Evolutionary conservation across 495 filamentous ascomycete species (phyloP).

Genomic region (Xylaria scruposa): DNA sequence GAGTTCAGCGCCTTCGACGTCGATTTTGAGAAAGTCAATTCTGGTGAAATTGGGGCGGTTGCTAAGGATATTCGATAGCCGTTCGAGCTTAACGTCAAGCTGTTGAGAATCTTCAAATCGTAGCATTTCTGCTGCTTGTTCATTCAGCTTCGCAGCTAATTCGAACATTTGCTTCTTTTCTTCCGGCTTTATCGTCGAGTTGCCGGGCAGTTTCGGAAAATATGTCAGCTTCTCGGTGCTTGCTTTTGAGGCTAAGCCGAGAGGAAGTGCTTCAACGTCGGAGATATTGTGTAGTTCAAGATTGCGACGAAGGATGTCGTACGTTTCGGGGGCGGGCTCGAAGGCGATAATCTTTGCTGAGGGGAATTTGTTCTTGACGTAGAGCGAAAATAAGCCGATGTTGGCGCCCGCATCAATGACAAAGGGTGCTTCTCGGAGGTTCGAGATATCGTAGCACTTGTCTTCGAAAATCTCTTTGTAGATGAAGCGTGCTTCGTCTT

Average conservation of each 20-base stretch:
- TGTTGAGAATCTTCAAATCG: conserved; percentile 5
- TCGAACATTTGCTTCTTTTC: conserved; percentile 28
- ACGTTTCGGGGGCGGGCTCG: conserved; percentile 39
- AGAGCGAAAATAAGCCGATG: conserved; percentile 38
- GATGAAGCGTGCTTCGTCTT: conserved; percentile 30
- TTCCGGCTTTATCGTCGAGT: conserved; percentile 28
- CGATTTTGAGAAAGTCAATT: conserved; percentile 33
- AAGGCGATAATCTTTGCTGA: conserved; percentile 35
- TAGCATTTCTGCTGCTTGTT: background rate
- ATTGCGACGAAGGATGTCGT: conserved; percentile 33
- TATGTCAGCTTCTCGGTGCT: conserved; percentile 33
- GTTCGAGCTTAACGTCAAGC: background rate
- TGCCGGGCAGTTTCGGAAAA: conserved; percentile 31
- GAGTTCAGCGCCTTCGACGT: conserved; percentile 33
- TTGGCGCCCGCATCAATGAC: conserved; percentile 40
- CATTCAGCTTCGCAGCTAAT: background rate
- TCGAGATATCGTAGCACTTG: conserved; percentile 26
- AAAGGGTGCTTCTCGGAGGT: conserved; percentile 30
- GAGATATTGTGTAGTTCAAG: conserved; percentile 28
- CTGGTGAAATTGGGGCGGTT: conserved; percentile 12
- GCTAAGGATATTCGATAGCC: conserved; percentile 30
- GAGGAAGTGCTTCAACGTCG: background rate
- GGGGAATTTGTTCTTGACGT: conserved; percentile 40
- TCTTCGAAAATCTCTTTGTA: conserved; percentile 37
- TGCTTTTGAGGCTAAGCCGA: conserved; percentile 12